Base-by-base conservation (phyloP, 805 yeast species). In the Spathaspora arborariae region DNA sequence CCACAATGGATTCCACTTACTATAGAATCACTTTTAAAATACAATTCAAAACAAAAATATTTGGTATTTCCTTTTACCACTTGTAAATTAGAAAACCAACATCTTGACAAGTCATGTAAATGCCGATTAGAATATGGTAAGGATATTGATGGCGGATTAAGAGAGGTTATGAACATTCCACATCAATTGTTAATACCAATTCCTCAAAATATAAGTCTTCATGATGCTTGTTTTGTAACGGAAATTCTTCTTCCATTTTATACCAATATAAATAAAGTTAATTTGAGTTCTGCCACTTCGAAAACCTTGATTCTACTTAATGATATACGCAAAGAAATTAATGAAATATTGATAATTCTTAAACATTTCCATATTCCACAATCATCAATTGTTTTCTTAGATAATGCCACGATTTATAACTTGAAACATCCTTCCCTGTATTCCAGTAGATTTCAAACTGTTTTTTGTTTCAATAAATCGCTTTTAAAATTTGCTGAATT, bases 101-200 rank as follows among this genome's bases (percentile, higher is more conserved):
- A 40, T 3, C 5, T 9, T 5, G 33, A 22, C 7, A 13, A 30
- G 16, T 5, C 19, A 3, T 70, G 76, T 45, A 20, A 51, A 2
- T 42, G 45, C 3, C 45, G 51, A 22, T 54, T 59, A 42, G 59
- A 57, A 5, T 67, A 64, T 51, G 76, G 76, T 2, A 46, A 44
- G 10, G 64, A 64, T 41, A 41, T 70, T 3, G 65, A 70, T 42
- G 76, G 76, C 7, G 75, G 75, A 3, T 51, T 71, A 16, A 75
- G 70, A 51, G 74, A 70, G 39, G 64, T 50, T 47, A 50, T 71
- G 24, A 56, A 59, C 33, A 55, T 70, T 3, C 66, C 72, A 0
- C 53, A 55, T 15, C 43, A 57, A 22, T 47, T 58, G 19, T 52
- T 70, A 38, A 52, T 70, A 10, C 50, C 49, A 16, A 47, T 70